A percentile compares a stretch with the other conserved stretches of the same genome.
These are phyloP conservation scores for Salicornia ramosissima DNA, from an alignment of 148 eudicot genomes.

Conservation along the genomic window DNA sequence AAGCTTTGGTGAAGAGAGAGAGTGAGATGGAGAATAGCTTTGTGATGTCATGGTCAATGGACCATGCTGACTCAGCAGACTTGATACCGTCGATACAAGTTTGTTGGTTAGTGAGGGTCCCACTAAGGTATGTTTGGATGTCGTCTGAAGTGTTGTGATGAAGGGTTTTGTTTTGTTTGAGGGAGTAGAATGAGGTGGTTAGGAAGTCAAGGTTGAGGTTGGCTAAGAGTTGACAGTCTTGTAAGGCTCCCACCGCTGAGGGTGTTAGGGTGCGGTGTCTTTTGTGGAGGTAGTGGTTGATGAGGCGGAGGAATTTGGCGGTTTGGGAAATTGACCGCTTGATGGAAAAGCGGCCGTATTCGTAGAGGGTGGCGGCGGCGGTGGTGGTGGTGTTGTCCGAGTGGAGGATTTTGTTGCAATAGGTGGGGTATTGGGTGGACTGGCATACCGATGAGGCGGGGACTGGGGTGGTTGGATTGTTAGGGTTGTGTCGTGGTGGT, in stretches of 20 bases:
- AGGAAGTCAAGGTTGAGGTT: constrained; percentile 48
- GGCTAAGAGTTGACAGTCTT: constrained; percentile 50
- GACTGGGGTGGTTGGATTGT: constrained; percentile 23
- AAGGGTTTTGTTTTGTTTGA: constrained; percentile 31
- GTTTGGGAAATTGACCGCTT: constrained; percentile 55
- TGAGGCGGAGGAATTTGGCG: constrained; percentile 36
- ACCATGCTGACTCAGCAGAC: constrained; percentile 41
- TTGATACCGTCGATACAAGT: constrained; percentile 76
- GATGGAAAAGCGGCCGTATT: constrained; percentile 58
- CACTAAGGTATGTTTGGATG: constrained; percentile 63
- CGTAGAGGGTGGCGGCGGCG: constrained; percentile 46
- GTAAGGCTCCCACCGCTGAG: constrained; percentile 33
- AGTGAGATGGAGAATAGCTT: constrained; percentile 57
- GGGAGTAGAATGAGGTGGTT: constrained; percentile 27
- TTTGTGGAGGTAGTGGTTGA: constrained; percentile 40
- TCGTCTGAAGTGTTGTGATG: constrained; percentile 40
- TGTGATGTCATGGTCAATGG: constrained; percentile 40
- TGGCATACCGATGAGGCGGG: constrained; percentile 47
- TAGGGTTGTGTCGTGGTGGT: background rate
- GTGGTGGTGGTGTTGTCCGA: constrained; percentile 38
- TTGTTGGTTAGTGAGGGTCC: constrained; percentile 62
- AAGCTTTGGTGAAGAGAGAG: constrained; percentile 56
- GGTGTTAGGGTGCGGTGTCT: constrained; percentile 31
- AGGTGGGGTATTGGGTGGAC: constrained; percentile 59
- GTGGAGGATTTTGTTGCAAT: constrained; percentile 48